Evolutionary conservation across 345 rosid genomes (phyloP).

Genomic region (Euclidium syriacum): DNA sequence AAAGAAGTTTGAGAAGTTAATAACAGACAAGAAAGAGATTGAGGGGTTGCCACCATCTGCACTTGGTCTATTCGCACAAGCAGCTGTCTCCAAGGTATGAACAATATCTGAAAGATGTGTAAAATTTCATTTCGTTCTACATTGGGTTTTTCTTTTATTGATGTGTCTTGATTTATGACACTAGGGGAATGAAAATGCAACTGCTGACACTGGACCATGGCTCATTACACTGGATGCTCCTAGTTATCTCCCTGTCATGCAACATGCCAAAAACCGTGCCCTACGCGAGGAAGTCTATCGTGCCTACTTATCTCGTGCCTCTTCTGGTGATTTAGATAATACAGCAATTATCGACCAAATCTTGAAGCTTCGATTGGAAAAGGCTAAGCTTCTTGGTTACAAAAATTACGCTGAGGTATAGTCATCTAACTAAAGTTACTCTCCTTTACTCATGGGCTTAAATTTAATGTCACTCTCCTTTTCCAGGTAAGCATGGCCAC

Average conservation of each 20-base stretch:
- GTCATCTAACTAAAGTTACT: slow-evolving; percentile 5
- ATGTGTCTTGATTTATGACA: slow-evolving; percentile 12
- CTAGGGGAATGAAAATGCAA: slow-evolving; percentile 84
- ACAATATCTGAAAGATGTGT: slow-evolving; percentile 1
- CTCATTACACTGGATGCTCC: slow-evolving; percentile 83
- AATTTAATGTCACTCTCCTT: slow-evolving; percentile 16
- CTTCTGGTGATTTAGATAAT: slow-evolving; percentile 79
- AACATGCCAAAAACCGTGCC: slow-evolving; percentile 77
- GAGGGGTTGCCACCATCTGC: slow-evolving; percentile 90
- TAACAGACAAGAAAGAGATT: slow-evolving; percentile 75
- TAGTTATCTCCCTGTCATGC: slow-evolving; percentile 81
- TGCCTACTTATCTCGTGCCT: slow-evolving; percentile 70
- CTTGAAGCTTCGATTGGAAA: slow-evolving; percentile 73
- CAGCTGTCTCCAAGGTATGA: slow-evolving; percentile 77
- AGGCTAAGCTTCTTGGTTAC: slow-evolving; percentile 81
- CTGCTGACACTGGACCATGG: slow-evolving; percentile 92
- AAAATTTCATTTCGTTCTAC: background rate
- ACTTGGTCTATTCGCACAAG: slow-evolving; percentile 86
- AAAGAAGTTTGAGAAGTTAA: slow-evolving; percentile 78
- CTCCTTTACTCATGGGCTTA: slow-evolving; percentile 6
- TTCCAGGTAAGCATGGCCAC: slow-evolving; percentile 92
- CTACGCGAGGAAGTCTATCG: slow-evolving; percentile 88
- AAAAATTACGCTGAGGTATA: slow-evolving; percentile 88
- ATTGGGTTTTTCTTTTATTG: background rate
- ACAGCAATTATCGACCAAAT: slow-evolving; percentile 70